Base-by-base conservation (phyloP, 192 early-diverging fungal species). In the Endogone sp. region DNA sequence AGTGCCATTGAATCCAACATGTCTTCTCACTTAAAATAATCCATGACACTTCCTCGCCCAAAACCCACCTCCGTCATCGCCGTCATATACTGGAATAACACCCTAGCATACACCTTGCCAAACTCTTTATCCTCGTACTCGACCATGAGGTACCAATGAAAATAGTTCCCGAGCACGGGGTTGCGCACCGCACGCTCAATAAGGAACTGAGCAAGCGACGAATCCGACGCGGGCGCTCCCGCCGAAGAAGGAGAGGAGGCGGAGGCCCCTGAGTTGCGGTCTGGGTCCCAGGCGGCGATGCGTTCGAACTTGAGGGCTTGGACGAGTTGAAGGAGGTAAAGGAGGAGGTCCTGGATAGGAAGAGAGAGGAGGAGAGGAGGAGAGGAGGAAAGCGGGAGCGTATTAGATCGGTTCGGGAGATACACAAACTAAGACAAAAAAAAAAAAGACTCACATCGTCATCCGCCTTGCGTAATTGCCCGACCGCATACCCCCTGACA, bases 91-190 rank as follows among this genome's bases (percentile, higher is more conserved):
- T 93, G 88, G 75, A 85, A 95, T 11, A 88, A 85, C 4, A 98
- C 88, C 80, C 92, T 93, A 3, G 81, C 93, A 74, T 93, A 99
- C 82, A 94, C 90, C 72, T 88, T 90, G 22, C 94, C 93, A 27
- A 86, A 86, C 4, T 79, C 72, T 56, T 86, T 91, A 78, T 98
- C 95, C 65, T 95, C 92, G 74, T 88, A 95, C 77, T 99, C 98
- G 1, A 98, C 95, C 92, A 93, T 95, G 16, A 99, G 73, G 77
- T 96, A 97, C 97, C 97, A 99, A 77, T 97, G 88, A 64, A 98
- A 93, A 61, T 92, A 91, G 78, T 95, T 98, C 61, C 95, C 98
- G 62, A 99, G 79, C 21, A 91, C 82, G 10, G 87, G 86, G 71
- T 96, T 97, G 56, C 85, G 76, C 25, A 96, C 80, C 13, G 92